Evolutionary conservation across 768 basidiomycete species (phyloP), one percentile per base, ranked within the genome.

Genomic region (Porphyrellus cyaneotinctus): DNA sequence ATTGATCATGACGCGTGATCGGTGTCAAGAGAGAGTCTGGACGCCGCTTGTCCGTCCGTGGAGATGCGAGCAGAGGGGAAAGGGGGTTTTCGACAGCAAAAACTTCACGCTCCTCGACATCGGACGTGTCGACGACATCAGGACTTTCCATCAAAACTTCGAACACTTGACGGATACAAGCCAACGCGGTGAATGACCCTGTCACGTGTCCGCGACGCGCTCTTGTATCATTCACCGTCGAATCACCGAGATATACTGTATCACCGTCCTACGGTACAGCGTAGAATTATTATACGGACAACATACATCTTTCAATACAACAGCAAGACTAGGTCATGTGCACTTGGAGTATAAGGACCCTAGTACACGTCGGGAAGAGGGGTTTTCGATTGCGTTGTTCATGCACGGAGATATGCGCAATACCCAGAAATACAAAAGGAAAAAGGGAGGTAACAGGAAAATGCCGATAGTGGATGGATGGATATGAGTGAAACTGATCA

Each of bases 71-170:
- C n/a, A n/a, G n/a, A n/a, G n/a, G n/a, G n/a, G n/a, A n/a, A n/a
- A n/a, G n/a, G n/a, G n/a, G n/a, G n/a, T n/a, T n/a, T n/a, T n/a
- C n/a, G 56, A 55, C 47, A 14, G 52, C 39, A n/a, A 78, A 54
- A 41, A 74, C 72, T 59, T 79, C 79, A 36, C 74, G 73, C 57
- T 87, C 84, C 58, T 85, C 84, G 43, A 71, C 66, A 57, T 87
- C 84, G 5, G 84, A 85, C 17, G 84, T 84, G 60, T 82, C 82
- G 14, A 86, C 78, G 43, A 79, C 61, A 39, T 81, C 81, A 7
- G 56, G 55, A 38, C 50, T 55, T 14, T 66, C 61, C 63, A 64
- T 64, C 43, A 43, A 46, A 28, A 31, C 28, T n/a, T n/a, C n/a
- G 11, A 10, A 35, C 18, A n/a, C 22, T n/a, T 10, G 15, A 9